Evolutionary conservation across 1,139 yeast genomes (phyloP).

Genomic region (Suhomyces guaymorum): DNA sequence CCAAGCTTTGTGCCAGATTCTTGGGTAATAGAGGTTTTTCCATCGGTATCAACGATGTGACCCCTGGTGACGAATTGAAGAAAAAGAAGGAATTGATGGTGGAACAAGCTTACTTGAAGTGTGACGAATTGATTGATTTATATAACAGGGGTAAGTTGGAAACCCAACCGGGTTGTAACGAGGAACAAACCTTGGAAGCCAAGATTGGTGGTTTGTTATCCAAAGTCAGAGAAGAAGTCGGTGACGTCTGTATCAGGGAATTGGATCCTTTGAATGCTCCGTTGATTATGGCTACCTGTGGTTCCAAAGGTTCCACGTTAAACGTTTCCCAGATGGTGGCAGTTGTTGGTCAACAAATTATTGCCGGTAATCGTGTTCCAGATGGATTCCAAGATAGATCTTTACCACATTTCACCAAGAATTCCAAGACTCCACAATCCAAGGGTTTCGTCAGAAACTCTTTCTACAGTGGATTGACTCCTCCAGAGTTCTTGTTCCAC

Average conservation of each 20-base stretch:
- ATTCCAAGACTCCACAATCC: slow-evolving; percentile 95
- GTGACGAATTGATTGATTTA: slow-evolving; percentile 84
- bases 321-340: slow-evolving; percentile 99
- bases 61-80: slow-evolving; percentile 82
- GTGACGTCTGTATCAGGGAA: slow-evolving; percentile 94
- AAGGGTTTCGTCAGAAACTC: slow-evolving; percentile 98
- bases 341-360: slow-evolving; percentile 98
- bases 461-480: slow-evolving; percentile 88
- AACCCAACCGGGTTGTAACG: slow-evolving; percentile 99
- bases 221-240: slow-evolving; percentile 98
- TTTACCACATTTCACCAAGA: slow-evolving; percentile 93
- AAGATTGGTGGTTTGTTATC: slow-evolving; percentile 95
- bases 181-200: slow-evolving; percentile 96
- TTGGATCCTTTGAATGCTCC: slow-evolving; percentile 92
- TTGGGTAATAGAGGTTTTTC: slow-evolving; percentile 95
- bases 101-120: slow-evolving; percentile 84
- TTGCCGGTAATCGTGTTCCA: slow-evolving; percentile 98
- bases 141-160: slow-evolving; percentile 87
- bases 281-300: slow-evolving; percentile 98
- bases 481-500: slow-evolving; percentile 96
- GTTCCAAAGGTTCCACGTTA: slow-evolving; percentile 96
- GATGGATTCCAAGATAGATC: slow-evolving; percentile 99
- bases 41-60: slow-evolving; percentile 96
- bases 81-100: slow-evolving; percentile 84
- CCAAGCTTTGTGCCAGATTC: slow-evolving; percentile 92